Base-by-base conservation (phyloP, 225 moss, liverwort and hornwort genomes). In the Polytrichum formosum region DNA sequence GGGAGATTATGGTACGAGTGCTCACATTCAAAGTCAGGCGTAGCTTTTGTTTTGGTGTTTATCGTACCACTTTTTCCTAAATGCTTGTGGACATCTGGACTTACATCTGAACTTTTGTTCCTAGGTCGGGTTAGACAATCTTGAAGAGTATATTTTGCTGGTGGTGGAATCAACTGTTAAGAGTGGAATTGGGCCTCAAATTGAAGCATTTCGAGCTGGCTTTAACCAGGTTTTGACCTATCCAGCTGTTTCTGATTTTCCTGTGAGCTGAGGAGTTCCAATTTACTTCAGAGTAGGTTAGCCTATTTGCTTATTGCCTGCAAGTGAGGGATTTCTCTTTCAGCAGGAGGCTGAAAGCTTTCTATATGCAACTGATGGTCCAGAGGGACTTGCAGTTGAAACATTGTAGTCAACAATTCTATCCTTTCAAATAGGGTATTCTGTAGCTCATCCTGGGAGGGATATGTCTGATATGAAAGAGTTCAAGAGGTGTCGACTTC, bases 141-240 rank as follows among this genome's bases (percentile, higher is more conserved):
- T 98, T 67, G 91, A 98, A 70, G 98, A 94, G 65, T 98, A 94
- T 26, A 71, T 98, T n/a, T 82, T 80, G 53, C 72, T 91, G 67
- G 91, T 94, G 64, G 92, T 98, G 53, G 92, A 94, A 74, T 88
- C 91, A 72, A 92, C 98, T 46, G 91, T 94, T 30, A 98, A 91
- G 73, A 79, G 67, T 31, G 98, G 98, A 23, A 90, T 94, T 72
- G 54, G 77, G 72, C 66, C 90, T 54, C 98, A 98, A 71, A 72
- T 94, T 60, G 94, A 98, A 68, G 90, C 92, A 20, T 92, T 94
- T 56, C 91, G 94, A 54, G 74, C 84, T 28, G 98, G 98, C 27
- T 98, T 98, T 54, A 93, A 98, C 76, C 94, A 98, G 90, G 85
- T 85, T n/a, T 64, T 54, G 17, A 7, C 61, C n/a, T 22, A 25